These are phyloP conservation scores for Cryptosporidium viatorum DNA, from an alignment of 169 alveolate genomes.

Conservation along the genomic window DNA sequence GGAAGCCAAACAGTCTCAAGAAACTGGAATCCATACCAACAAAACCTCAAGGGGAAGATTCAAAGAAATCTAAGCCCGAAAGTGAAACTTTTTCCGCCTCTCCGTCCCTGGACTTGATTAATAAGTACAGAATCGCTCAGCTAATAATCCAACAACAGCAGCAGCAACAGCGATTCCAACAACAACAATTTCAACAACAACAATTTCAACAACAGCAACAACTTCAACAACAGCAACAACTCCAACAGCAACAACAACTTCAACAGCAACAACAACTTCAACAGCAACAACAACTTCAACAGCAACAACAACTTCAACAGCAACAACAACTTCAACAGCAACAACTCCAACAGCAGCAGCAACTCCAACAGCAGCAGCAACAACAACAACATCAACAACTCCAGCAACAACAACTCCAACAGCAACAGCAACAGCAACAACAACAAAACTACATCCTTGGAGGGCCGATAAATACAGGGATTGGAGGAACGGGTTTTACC, in stretches of 20 bases:
- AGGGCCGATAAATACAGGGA: neutral
- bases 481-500: neutral
- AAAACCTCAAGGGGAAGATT: slow-evolving; percentile 6
- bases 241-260: too few species aligned
- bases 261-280: too few species aligned
- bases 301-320: neutral
- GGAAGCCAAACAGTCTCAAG: slow-evolving; percentile 33
- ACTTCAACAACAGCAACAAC: neutral
- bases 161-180: neutral
- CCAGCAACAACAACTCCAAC: neutral
- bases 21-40: neutral
- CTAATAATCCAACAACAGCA: slow-evolving; percentile 24
- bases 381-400: slow-evolving; percentile 1
- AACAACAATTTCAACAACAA: neutral
- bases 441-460: neutral
- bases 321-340: neutral
- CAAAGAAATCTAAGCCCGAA: slow-evolving; percentile 20
- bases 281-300: too few species aligned
- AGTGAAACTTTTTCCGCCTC: slow-evolving; percentile 24
- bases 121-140: slow-evolving; percentile 62
- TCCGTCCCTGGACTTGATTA: slow-evolving; percentile 29
- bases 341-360: neutral
- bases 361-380: too few species aligned
- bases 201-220: neutral
- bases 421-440: neutral